phyloP scores from a whole-genome alignment of 2,329 filamentous ascomycete genomes.

The Cladobotryum protrusum region DNA sequence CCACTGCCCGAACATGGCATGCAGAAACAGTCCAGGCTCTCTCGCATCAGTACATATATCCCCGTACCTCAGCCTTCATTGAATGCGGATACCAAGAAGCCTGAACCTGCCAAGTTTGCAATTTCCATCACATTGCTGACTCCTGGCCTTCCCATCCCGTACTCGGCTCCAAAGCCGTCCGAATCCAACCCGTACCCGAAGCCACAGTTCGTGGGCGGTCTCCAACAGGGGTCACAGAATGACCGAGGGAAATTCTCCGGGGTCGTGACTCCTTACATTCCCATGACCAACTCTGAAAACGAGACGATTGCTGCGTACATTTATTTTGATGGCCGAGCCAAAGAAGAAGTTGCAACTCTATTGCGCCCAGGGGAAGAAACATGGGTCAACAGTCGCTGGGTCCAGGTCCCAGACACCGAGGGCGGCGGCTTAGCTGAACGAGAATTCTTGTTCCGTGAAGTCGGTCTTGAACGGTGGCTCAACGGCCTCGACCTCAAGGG shows the following conservation, averaged over 20 bases:
- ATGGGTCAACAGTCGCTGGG: constrained; percentile 98
- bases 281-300: constrained; percentile 86
- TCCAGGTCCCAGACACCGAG: constrained; percentile 84
- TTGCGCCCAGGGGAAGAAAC: constrained; percentile 91
- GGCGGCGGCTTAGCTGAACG: constrained; percentile 91
- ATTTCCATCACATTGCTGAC: constrained; percentile 96
- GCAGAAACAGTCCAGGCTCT: constrained; percentile 85
- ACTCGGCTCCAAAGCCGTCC: constrained; percentile 80
- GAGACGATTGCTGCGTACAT: constrained; percentile 98
- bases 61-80: constrained; percentile 86
- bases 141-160: constrained; percentile 80
- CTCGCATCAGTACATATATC: constrained; percentile 94
- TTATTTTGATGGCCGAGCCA: constrained; percentile 91
- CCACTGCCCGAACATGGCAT: constrained; percentile 90
- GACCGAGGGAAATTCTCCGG: constrained; percentile 44
- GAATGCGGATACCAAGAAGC: constrained; percentile 55
- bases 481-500: constrained; percentile 94
- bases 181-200: constrained; percentile 71
- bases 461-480: constrained; percentile 91
- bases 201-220: constrained; percentile 70
- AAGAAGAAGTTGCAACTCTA: constrained; percentile 95
- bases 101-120: constrained; percentile 91
- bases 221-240: constrained; percentile 47
- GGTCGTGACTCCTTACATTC: constrained; percentile 77
- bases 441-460: constrained; percentile 95